These are phyloP conservation scores for Paecilomyces sp. DNA, from an alignment of 2,329 filamentous ascomycete species.

Conservation along the genomic window DNA sequence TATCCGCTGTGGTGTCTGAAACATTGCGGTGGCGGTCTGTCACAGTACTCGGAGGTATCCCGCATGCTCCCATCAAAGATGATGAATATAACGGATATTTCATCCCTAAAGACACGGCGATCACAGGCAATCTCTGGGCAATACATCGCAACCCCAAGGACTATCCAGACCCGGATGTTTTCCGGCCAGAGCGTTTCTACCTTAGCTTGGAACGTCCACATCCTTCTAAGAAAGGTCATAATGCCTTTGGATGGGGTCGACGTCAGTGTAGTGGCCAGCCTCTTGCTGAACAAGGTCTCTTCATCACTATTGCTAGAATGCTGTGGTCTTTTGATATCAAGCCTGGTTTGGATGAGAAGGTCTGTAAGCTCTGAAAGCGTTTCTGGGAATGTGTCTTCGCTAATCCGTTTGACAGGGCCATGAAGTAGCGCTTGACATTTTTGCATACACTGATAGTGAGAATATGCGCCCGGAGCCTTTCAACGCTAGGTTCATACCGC, in stretches of 20 bases:
- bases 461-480: no score
- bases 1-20: constrained; percentile 5
- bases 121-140: constrained; percentile 19
- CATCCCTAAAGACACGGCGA: constrained; percentile 40
- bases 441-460: no score
- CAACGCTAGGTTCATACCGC: no score
- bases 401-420: no score
- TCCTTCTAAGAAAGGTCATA: constrained; percentile 32
- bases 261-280: constrained; percentile 46
- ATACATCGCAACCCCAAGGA: constrained; percentile 13
- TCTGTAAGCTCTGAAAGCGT: no score
- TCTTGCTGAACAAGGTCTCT: constrained; percentile 44
- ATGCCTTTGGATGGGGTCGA: constrained; percentile 42
- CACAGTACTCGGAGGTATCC: constrained; percentile 35
- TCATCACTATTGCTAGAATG: constrained; percentile 20
- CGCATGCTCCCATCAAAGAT: constrained; percentile 39
- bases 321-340: constrained; percentile 10
- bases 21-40: constrained; percentile 25
- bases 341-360: no score
- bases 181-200: constrained; percentile 12
- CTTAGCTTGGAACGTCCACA: constrained; percentile 6
- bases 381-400: no score
- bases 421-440: no score
- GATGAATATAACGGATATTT: constrained; percentile 39
- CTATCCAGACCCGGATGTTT: constrained; percentile 13